Conservation (phyloP, 2,329 filamentous ascomycete species). For the Albifimbria verrucaria region DNA sequence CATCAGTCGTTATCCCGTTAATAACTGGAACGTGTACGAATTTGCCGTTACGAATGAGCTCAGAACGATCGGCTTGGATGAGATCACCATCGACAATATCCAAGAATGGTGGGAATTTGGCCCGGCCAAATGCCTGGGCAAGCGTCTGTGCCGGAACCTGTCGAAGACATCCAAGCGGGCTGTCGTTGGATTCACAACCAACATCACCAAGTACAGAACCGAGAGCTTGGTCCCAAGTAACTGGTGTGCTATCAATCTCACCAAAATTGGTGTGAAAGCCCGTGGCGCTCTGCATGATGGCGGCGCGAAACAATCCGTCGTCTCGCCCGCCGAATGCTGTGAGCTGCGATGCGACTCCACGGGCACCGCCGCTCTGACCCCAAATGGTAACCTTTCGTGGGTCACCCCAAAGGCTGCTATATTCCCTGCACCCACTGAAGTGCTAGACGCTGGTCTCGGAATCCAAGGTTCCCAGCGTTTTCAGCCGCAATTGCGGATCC, state of each 20-base stretch:
- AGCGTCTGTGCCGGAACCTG: neutral
- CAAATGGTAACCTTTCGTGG: conserved; percentile 45
- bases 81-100: neutral
- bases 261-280: neutral
- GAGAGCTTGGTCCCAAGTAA: neutral
- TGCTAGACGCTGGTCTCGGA: conserved; percentile 44
- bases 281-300: neutral
- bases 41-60: neutral
- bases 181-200: neutral
- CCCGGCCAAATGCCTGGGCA: neutral
- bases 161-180: neutral
- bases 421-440: conserved; percentile 45
- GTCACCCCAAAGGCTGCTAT: conserved; percentile 43
- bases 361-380: conserved; percentile 49
- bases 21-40: neutral
- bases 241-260: neutral
- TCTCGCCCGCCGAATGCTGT: conserved; percentile 41
- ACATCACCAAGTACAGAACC: neutral
- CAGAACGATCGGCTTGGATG: neutral
- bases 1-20: neutral
- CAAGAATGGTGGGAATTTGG: neutral
- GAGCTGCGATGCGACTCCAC: conserved; percentile 42
- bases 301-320: neutral
- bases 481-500: conserved; percentile 34
- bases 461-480: conserved; percentile 46